Percentiles rank a stretch among this genome's conserved stretches.
Evolutionary conservation across 768 basidiomycete species (phyloP).

Genomic region (Thelephora ganbajun): DNA sequence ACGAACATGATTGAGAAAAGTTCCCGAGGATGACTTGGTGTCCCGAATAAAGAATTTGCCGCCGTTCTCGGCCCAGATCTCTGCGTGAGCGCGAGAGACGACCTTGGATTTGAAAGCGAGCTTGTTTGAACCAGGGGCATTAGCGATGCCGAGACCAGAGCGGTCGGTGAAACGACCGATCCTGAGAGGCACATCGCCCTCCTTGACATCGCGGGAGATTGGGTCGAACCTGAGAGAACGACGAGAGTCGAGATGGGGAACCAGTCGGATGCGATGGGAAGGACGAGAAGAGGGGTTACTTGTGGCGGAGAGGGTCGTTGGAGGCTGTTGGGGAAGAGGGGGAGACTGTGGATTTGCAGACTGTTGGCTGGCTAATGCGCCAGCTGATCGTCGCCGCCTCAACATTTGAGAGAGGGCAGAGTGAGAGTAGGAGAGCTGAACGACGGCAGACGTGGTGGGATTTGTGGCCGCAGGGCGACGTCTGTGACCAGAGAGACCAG

Average conservation of each 20-base stretch:
- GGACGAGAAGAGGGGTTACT: conserved; percentile 11
- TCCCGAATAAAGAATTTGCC: conserved; percentile 79
- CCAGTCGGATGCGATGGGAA: conserved; percentile 76
- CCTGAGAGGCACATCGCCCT: conserved; percentile 57
- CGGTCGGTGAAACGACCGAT: conserved; percentile 94
- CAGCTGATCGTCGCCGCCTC: conserved; percentile 51
- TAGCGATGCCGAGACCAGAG: conserved; percentile 51
- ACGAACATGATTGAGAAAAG: conserved; percentile 89
- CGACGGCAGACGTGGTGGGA: conserved; percentile 19
- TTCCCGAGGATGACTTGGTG: conserved; percentile 82
- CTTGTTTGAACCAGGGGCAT: conserved; percentile 62
- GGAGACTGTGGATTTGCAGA: conserved; percentile 15
- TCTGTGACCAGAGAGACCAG: conserved; percentile 17
- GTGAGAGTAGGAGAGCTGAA: conserved; percentile 17
- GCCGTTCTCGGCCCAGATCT: conserved; percentile 70
- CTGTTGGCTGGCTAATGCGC: conserved; percentile 25
- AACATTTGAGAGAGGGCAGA: conserved; percentile 50
- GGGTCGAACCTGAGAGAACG: conserved; percentile 87
- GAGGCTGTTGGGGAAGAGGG: conserved; percentile 12
- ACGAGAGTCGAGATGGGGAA: conserved; percentile 86
- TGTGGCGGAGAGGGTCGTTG: conserved; percentile 12
- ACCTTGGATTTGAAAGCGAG: conserved; percentile 94
- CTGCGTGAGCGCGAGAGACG: conserved; percentile 87
- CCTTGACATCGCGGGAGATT: conserved; percentile 71
- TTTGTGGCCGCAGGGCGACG: conserved; percentile 25